Evolutionary conservation across 805 yeast genomes (phyloP).

Genomic region (Pichia membranifaciens): DNA sequence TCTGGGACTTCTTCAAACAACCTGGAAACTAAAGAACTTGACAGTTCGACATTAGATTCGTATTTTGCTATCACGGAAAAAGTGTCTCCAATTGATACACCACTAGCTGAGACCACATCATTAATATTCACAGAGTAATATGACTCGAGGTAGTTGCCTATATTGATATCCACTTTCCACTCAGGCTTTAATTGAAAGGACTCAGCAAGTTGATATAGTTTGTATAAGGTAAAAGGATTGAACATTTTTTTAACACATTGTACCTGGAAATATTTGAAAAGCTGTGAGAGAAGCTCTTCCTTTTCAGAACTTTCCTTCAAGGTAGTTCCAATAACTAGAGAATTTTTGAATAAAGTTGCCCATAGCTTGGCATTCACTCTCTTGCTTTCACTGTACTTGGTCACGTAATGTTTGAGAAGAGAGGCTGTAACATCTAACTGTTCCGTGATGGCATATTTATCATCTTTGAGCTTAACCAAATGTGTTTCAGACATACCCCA

Average conservation of each 20-base stretch:
- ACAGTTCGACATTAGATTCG: constrained; percentile 3
- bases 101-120: neutral
- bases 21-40: neutral
- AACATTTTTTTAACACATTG: neutral
- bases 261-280: constrained; percentile 1
- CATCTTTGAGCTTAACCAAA: neutral
- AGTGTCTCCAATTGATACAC: neutral
- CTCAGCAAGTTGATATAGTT: constrained; percentile 5
- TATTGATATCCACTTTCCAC: neutral
- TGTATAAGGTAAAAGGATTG: neutral
- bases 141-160: neutral
- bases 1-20: neutral
- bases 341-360: constrained; percentile 3
- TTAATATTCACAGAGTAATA: neutral
- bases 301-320: neutral
- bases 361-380: neutral
- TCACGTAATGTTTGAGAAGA: neutral
- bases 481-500: constrained; percentile 4
- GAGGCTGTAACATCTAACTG: neutral
- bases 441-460: neutral
- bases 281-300: neutral
- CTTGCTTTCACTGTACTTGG: neutral
- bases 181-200: neutral
- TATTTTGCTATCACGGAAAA: neutral
- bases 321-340: neutral